Evolutionary conservation across 257 asterid species (phyloP).

Genomic region (Scutellaria minor): DNA sequence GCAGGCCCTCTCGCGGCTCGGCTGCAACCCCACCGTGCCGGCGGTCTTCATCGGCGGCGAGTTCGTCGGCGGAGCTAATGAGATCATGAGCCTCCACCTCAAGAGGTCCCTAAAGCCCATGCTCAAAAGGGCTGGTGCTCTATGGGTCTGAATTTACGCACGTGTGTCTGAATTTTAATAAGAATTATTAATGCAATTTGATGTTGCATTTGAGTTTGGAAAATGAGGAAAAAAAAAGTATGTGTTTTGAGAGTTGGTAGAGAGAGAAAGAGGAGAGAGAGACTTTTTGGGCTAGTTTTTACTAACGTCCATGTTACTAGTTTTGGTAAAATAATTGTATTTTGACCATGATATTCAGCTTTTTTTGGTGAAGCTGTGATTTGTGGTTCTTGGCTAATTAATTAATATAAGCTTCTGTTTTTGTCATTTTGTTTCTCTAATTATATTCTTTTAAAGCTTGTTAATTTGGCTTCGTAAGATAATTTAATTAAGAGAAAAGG

Average conservation of each 20-base stretch:
- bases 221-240: too few species aligned
- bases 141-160: constrained; percentile 41
- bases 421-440: not conserved
- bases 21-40: constrained; percentile 56
- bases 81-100: constrained; percentile 59
- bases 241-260: not conserved
- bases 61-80: constrained; percentile 56
- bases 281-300: constrained; percentile 30
- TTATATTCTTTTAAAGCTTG: too few species aligned
- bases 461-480: too few species aligned
- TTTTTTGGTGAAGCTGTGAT: constrained; percentile 38
- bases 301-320: not conserved
- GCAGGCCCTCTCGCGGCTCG: constrained; percentile 48
- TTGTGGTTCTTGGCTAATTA: not conserved
- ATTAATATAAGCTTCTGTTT: constrained; percentile 10
- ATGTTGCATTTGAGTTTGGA: not conserved
- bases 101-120: constrained; percentile 51
- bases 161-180: not conserved
- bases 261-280: constrained; percentile 21
- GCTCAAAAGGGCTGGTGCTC: constrained; percentile 58
- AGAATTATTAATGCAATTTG: not conserved
- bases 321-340: too few species aligned
- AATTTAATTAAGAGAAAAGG: too few species aligned
- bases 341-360: constrained; percentile 24
- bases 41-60: constrained; percentile 60